Base-by-base conservation (phyloP, 768 basidiomycete genomes). In the Coprinopsis marcescibilis region DNA sequence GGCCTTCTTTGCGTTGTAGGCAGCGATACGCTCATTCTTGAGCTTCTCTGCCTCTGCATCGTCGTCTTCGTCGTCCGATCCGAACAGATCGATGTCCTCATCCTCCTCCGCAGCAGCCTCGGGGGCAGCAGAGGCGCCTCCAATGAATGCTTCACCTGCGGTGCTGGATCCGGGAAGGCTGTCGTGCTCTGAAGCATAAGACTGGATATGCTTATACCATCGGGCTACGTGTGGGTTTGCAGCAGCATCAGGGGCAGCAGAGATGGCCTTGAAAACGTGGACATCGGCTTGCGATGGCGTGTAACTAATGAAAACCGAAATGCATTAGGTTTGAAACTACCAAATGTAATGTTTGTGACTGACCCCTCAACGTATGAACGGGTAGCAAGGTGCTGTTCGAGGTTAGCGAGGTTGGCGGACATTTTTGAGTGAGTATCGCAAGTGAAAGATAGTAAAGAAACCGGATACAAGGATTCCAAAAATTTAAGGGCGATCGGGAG, bases 171-270 rank as follows among this genome's bases (percentile, higher is more conserved):
- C 93, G 32, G 91, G 73, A 49, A 97, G 78, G 55, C 81, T 74
- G 46, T 64, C 73, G 71, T 85, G 83, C 69, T 96, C 91, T 39
- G 80, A 65, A 45, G 75, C 68, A 66, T 88, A 95, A 14, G 93
- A 93, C 56, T 83, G 74, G 69, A 96, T 95, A 71, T 98, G 96
- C 52, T 70, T 81, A 78, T 91, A 95, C 95, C 95, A 98, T 60
- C 95, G 77, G 26, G 85, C 76, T 43, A 81, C 78, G 67, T 89
- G 76, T 50, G 90, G 89, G 66, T 76, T 74, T 43, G 73, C 61
- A 36, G 80, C 63, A 36, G 83, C 76, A 52, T 77, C 73, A 43
- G 90, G 89, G 13, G 78, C 76, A 21, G 77, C 72, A 30, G 74
- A 57, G 65, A 97, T 71, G 13, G 86, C 75, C 63, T 88, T 90